These are phyloP conservation scores for Albophoma yamanashiensis DNA, from an alignment of 2,329 filamentous ascomycete genomes.

Conservation along the genomic window DNA sequence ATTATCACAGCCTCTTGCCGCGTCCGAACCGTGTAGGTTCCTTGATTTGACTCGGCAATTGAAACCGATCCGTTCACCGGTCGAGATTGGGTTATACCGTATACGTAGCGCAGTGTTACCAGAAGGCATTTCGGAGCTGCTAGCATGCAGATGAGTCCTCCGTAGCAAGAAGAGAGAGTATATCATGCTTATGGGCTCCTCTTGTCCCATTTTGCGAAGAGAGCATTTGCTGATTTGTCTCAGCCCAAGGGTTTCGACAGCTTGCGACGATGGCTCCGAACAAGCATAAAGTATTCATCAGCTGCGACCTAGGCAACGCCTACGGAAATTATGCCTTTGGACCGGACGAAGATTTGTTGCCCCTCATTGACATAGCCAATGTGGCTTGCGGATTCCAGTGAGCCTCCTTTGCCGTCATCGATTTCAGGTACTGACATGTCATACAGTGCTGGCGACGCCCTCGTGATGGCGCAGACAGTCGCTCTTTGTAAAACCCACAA, in stretches of 20 bases:
- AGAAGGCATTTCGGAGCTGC: background rate
- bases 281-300: constrained; percentile 18
- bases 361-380: background rate
- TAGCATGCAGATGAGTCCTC: background rate
- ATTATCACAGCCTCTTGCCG: background rate
- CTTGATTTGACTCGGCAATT: background rate
- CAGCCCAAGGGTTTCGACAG: background rate
- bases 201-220: background rate
- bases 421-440: background rate
- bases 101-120: background rate
- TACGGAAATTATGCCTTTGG: constrained; percentile 36
- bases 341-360: constrained; percentile 38
- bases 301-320: constrained; percentile 34
- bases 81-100: background rate
- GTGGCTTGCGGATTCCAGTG: background rate
- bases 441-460: constrained; percentile 7
- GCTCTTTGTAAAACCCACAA: constrained; percentile 7
- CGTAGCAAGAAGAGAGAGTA: background rate
- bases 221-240: background rate
- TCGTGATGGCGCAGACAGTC: constrained; percentile 9
- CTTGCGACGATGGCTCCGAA: constrained; percentile 2
- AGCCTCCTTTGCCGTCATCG: background rate
- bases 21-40: background rate
- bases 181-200: background rate
- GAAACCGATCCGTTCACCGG: background rate